Percentiles rank a stretch among this genome's conserved stretches.
phyloP scores from a whole-genome alignment of 495 filamentous ascomycete species.

The Aspergillus egyptiacus region DNA sequence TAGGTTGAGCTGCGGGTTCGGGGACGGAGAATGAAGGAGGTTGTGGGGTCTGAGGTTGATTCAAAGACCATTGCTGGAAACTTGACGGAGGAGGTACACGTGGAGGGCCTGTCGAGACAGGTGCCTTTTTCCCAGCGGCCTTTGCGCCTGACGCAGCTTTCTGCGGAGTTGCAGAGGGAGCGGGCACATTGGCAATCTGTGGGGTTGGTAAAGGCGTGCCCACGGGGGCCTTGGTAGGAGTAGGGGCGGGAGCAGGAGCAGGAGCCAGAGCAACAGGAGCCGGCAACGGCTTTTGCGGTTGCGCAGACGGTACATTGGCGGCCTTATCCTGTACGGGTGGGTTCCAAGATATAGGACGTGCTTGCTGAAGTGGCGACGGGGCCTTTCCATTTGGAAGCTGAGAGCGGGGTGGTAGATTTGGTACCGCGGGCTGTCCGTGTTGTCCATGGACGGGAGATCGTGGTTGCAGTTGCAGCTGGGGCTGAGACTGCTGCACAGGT shows the following conservation, averaged over 20 bases:
- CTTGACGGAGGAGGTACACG: constrained; percentile 28
- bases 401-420: constrained; percentile 27
- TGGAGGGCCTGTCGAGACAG: constrained; percentile 14
- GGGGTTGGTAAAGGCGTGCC: constrained; percentile 24
- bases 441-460: constrained; percentile 16
- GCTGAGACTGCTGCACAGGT: constrained; percentile 5
- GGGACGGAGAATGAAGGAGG: constrained; percentile 4
- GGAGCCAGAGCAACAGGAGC: constrained; percentile 15
- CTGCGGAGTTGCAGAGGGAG: constrained; percentile 12
- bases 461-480: constrained; percentile 12
- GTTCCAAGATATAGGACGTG: constrained; percentile 23
- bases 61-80: constrained; percentile 41
- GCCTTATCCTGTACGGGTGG: constrained; percentile 13
- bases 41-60: constrained; percentile 35
- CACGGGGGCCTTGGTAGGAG: background rate
- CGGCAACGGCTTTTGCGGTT: constrained; percentile 17
- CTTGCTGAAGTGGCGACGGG: constrained; percentile 28
- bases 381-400: constrained; percentile 34
- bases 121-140: constrained; percentile 17
- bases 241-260: constrained; percentile 1
- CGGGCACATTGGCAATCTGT: constrained; percentile 18
- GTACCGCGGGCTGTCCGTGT: constrained; percentile 10
- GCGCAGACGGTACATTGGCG: constrained; percentile 18
- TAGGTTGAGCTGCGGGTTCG: constrained; percentile 6
- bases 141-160: constrained; percentile 10